phyloP scores from a whole-genome alignment of 768 basidiomycete species.

The Termitomyces sp. region DNA sequence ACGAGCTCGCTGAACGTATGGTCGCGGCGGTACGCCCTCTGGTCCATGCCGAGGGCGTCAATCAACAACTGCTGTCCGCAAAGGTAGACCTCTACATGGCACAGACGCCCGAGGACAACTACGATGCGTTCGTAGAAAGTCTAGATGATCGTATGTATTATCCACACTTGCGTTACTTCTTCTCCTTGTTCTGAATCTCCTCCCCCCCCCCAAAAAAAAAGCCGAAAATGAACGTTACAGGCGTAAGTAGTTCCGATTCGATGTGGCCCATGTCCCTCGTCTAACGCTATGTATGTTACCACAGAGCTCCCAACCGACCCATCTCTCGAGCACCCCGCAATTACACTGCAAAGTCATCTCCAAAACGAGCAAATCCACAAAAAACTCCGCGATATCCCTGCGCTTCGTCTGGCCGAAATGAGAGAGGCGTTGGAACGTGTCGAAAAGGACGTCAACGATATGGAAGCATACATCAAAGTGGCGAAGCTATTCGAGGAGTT shows the following conservation, averaged over 20 bases:
- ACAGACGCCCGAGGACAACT: neutral
- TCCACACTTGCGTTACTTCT: neutral
- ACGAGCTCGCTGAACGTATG: neutral
- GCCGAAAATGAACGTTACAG: neutral
- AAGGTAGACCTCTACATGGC: neutral
- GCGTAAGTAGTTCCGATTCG: neutral
- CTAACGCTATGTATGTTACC: neutral
- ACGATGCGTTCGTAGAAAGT: neutral
- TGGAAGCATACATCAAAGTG: neutral
- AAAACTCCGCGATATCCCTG: neutral
- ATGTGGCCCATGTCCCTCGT: neutral
- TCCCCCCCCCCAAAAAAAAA: neutral
- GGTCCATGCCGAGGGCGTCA: neutral
- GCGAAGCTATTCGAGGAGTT: neutral
- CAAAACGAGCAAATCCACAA: neutral
- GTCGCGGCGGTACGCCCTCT: neutral
- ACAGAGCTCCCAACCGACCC: conserved; percentile 1
- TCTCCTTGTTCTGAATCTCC: neutral
- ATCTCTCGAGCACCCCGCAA: neutral
- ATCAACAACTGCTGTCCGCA: neutral
- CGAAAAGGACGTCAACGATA: neutral
- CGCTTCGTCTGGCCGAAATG: neutral
- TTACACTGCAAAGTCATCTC: neutral
- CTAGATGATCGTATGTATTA: neutral
- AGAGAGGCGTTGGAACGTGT: neutral